phyloP scores from a whole-genome alignment of 352 stramenopile genomes.

The Globisporangium takayamanum region DNA sequence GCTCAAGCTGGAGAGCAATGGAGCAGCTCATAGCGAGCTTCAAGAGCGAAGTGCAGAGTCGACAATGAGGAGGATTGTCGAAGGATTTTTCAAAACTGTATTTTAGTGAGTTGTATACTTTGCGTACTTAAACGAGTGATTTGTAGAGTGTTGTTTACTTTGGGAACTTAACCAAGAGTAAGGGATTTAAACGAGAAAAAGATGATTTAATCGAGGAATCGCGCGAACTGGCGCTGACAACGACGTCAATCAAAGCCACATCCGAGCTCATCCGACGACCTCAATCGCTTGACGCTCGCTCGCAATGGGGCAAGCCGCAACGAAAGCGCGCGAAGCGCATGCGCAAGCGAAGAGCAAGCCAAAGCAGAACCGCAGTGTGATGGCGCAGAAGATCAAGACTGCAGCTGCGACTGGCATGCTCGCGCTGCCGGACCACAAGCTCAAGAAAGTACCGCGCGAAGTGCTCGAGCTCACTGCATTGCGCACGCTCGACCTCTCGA shows the following conservation, averaged over 20 bases:
- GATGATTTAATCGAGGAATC: no score
- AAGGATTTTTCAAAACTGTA: no score
- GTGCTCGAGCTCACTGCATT: slow-evolving; percentile 44
- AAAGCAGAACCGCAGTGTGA: slow-evolving; percentile 66
- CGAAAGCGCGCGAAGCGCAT: slow-evolving; percentile 62
- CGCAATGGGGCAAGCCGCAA: slow-evolving; percentile 54
- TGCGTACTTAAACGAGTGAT: no score
- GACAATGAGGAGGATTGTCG: no score
- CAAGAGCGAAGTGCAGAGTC: no score
- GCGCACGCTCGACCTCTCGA: slow-evolving; percentile 65
- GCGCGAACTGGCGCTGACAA: no score
- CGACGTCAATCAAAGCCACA: background rate
- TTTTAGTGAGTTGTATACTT: no score
- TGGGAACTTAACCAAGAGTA: no score
- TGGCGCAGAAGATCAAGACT: slow-evolving; percentile 71
- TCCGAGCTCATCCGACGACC: background rate
- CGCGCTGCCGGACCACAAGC: slow-evolving; percentile 63
- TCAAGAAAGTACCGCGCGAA: slow-evolving; percentile 62
- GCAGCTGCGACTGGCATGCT: slow-evolving; percentile 60
- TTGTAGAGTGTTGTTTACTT: no score
- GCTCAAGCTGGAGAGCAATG: no score
- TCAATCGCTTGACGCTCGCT: background rate
- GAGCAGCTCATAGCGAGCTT: no score
- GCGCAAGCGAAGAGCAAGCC: slow-evolving; percentile 73
- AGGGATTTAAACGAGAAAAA: no score